A percentile compares a stretch with the other conserved stretches of the same genome.
Conservation (phyloP, 352 stramenopile genomes). For the Pythium sp. region DNA sequence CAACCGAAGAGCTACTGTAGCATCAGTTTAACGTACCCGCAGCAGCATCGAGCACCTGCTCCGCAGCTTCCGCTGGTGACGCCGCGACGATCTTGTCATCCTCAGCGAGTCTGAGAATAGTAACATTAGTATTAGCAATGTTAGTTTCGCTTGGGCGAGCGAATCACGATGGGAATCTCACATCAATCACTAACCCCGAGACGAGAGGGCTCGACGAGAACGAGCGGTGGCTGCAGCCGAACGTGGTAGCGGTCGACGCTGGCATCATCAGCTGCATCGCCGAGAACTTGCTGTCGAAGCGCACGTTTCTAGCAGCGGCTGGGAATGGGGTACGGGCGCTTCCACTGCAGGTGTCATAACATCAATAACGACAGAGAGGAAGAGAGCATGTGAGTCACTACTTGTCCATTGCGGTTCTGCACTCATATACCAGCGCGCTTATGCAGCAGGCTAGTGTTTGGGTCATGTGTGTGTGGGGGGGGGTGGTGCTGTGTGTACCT, state of each 20-base stretch:
- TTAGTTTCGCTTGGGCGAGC: neutral
- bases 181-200: slow-evolving; percentile 29
- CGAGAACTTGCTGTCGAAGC: slow-evolving; percentile 42
- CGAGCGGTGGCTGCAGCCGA: slow-evolving; percentile 36
- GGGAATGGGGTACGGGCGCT: slow-evolving; percentile 21
- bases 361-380: neutral
- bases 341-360: neutral
- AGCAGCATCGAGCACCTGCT: slow-evolving; percentile 46
- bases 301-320: slow-evolving; percentile 22
- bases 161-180: neutral
- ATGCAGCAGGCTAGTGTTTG: neutral
- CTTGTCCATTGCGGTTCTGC: neutral
- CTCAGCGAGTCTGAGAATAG: slow-evolving; percentile 26
- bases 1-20: neutral
- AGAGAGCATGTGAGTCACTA: neutral
- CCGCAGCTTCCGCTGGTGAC: slow-evolving; percentile 40
- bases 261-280: slow-evolving; percentile 41
- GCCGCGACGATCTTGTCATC: slow-evolving; percentile 46
- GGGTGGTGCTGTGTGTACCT: slow-evolving; percentile 19
- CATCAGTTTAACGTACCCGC: slow-evolving; percentile 19
- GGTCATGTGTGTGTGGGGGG: neutral
- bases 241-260: slow-evolving; percentile 27
- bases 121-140: neutral
- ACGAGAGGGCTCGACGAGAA: slow-evolving; percentile 58
- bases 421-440: neutral